Evolutionary conservation across 768 basidiomycete genomes (phyloP), one percentile per base, ranked within the genome.

Genomic region (Rossbeevera mucosa): DNA sequence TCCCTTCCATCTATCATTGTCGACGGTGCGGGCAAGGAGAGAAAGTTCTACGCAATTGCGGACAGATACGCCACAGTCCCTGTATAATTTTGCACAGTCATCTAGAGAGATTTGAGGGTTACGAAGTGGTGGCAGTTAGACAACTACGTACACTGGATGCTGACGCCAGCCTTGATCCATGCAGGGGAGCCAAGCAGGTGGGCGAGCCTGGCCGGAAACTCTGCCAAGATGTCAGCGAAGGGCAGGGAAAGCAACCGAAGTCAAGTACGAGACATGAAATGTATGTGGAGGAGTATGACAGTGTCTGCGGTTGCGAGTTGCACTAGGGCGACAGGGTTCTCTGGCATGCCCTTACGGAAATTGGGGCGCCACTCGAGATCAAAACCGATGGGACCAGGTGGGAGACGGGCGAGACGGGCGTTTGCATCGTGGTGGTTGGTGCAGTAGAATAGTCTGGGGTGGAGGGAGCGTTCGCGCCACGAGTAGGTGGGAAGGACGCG

Each of bases 291-390:
- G 4, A 91, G 78, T 24, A 86, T 67, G 21, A 88, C 78, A 12
- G 66, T 72, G 4, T 80, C 64, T 4, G 69, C 61, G 55, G 74
- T 81, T 2, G 87, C 84, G 16, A 91, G 76, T 63, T 92, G 89
- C 4, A 91, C 75, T 21, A 91, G 75, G 3, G 90, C 82, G 18
- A 88, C 83, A 21, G 76, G 85, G 61, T 91, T 86, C 65, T 83
- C 78, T 24, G 68, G 60, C 22, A 68, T 62, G 18, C 83, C 81
- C 61, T 80, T 82, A 43, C 58, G 55, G 59, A 69, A 82, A 18
- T 61, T 80, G 0, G 90, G 90, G 54, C 77, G 81, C 88, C 90
- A 91, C 68, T 92, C 90, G 31, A 88, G 72, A 62, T 92, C 90
- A 56, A 91, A 82, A 24, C 90, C 90, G 46, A 79, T 38, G 13